Evolutionary conservation across 495 filamentous ascomycete genomes (phyloP).

Genomic region (Clavariopsis aquatica): DNA sequence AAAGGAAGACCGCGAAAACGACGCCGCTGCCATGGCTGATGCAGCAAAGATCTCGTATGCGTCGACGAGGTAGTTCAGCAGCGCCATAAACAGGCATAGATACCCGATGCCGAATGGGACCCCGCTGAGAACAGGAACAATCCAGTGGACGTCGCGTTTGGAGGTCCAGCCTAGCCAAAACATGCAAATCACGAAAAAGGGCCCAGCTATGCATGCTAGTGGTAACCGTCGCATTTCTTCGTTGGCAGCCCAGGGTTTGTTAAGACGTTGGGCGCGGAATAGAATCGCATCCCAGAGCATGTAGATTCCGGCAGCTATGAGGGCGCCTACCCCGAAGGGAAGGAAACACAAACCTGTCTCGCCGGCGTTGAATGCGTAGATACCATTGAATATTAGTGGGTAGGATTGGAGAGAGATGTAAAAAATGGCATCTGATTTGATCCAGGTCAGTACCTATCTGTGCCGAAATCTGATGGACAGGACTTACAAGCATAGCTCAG

Average conservation of each 20-base stretch:
- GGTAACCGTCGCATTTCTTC: slow-evolving; percentile 69
- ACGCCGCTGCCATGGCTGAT: slow-evolving; percentile 66
- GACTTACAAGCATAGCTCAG: slow-evolving; percentile 48
- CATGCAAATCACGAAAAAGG: slow-evolving; percentile 59
- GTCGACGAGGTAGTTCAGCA: slow-evolving; percentile 76
- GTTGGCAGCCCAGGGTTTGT: slow-evolving; percentile 48
- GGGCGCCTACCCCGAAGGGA: slow-evolving; percentile 45
- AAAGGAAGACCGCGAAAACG: slow-evolving; percentile 59
- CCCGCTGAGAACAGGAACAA: slow-evolving; percentile 64
- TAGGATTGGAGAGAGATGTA: slow-evolving; percentile 68
- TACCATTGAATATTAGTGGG: slow-evolving; percentile 41
- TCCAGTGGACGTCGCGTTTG: slow-evolving; percentile 56
- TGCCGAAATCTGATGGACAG: background rate
- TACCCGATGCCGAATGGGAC: slow-evolving; percentile 71
- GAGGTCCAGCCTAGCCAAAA: slow-evolving; percentile 79
- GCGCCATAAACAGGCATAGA: slow-evolving; percentile 64
- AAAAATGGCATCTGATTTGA: slow-evolving; percentile 68
- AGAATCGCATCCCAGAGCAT: slow-evolving; percentile 59
- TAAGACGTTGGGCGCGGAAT: slow-evolving; percentile 45
- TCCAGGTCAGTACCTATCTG: background rate
- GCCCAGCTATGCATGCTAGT: slow-evolving; percentile 65
- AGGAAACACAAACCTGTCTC: slow-evolving; percentile 46
- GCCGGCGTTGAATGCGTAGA: slow-evolving; percentile 46
- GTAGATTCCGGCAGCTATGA: slow-evolving; percentile 51
- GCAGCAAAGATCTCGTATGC: slow-evolving; percentile 75